Evolutionary conservation across 2,329 filamentous ascomycete species (phyloP).

Genomic region (Botryotinia convoluta): DNA sequence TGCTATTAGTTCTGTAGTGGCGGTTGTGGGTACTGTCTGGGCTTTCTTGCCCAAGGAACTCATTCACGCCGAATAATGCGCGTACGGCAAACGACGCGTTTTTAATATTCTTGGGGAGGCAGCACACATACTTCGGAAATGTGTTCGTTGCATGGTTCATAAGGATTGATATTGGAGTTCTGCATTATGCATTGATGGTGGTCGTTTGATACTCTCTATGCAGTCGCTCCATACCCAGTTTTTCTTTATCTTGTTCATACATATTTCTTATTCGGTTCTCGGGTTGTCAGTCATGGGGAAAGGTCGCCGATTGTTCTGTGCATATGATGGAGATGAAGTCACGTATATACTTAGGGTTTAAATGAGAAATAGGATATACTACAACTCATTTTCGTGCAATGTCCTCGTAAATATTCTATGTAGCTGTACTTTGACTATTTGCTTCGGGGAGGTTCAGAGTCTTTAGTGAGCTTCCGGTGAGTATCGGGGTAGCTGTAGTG

Average conservation of each 20-base stretch:
- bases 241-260: background rate
- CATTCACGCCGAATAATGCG: slow-evolving; percentile 52
- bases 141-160: background rate
- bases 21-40: slow-evolving; percentile 77
- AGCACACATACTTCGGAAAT: background rate
- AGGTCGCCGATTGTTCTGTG: background rate
- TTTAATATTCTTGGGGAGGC: background rate
- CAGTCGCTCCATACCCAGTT: background rate
- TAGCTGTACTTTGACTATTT: background rate
- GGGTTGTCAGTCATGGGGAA: background rate
- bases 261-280: background rate
- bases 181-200: background rate
- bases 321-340: background rate
- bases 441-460: background rate
- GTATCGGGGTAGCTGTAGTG: background rate
- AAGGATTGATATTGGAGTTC: slow-evolving; percentile 4
- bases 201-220: background rate
- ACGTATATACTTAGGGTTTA: background rate
- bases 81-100: background rate
- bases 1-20: slow-evolving; percentile 65
- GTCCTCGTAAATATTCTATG: background rate
- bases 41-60: slow-evolving; percentile 80
- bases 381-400: background rate
- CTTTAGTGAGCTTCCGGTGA: background rate
- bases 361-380: background rate